Evolutionary conservation across 257 asterid species (phyloP).

Genomic region (Handroanthus guayacan): DNA sequence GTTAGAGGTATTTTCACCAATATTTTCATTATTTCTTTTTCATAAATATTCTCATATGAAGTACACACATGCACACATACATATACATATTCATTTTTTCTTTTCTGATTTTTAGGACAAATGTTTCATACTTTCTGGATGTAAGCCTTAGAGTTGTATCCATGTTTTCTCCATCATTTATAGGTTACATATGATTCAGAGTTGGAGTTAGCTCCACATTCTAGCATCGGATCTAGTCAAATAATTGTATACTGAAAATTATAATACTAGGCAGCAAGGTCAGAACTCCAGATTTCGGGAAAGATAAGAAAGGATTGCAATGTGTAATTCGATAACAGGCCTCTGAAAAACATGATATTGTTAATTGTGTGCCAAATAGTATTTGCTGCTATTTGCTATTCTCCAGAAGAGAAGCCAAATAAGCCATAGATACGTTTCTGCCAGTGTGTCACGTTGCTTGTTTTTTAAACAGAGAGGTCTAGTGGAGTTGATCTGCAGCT

Average conservation of each 20-base stretch:
- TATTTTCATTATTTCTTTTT: neutral
- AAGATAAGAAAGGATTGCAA: neutral
- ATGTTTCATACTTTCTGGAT: neutral
- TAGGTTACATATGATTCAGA: neutral
- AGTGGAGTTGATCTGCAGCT: conserved; percentile 75
- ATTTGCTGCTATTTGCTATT: neutral
- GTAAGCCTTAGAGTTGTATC: conserved; percentile 2
- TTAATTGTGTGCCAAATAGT: neutral
- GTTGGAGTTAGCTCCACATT: neutral
- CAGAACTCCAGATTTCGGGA: conserved; percentile 14
- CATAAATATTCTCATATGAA: neutral
- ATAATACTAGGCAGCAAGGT: neutral
- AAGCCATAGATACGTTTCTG: conserved; percentile 3
- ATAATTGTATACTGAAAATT: neutral
- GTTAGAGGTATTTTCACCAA: conserved; percentile 54
- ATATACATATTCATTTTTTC: too few relatives aligned
- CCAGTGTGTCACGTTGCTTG: conserved; percentile 9
- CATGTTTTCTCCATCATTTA: neutral
- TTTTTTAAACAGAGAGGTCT: conserved; percentile 50
- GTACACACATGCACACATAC: too few relatives aligned
- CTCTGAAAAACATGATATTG: neutral
- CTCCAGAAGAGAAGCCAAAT: neutral
- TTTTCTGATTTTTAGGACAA: too few relatives aligned
- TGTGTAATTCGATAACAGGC: neutral
- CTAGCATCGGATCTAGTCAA: neutral